Percentiles rank a stretch among this genome's conserved stretches.
Evolutionary conservation across 345 rosid genomes (phyloP).

Genomic region (Bruguiera sexangula): DNA sequence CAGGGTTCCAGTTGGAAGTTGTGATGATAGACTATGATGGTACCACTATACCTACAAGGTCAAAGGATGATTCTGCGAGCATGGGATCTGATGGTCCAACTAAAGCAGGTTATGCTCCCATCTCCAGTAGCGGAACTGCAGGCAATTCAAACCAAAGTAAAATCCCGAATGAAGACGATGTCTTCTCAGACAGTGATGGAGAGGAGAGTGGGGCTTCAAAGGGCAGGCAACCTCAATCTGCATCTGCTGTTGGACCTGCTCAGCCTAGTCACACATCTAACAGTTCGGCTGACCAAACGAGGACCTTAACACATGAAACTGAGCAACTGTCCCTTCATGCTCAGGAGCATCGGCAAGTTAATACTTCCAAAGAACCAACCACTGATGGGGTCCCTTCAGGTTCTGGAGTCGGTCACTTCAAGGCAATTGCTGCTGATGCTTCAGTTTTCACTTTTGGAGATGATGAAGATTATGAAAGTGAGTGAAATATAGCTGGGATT

Average conservation of each 20-base stretch:
- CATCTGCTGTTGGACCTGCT: slow-evolving; percentile 1
- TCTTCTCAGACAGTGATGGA: slow-evolving; percentile 78
- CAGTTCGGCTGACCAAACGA: slow-evolving; percentile 9
- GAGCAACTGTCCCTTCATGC: slow-evolving; percentile 11
- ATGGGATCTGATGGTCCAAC: slow-evolving; percentile 12
- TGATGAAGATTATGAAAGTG: slow-evolving; percentile 75
- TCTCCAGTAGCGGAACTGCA: not conserved
- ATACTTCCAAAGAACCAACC: slow-evolving; percentile 14
- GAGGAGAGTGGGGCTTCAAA: slow-evolving; percentile 51
- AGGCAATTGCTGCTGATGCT: slow-evolving; percentile 86
- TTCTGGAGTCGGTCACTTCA: slow-evolving; percentile 45
- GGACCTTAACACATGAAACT: slow-evolving; percentile 16
- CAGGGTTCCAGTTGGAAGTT: slow-evolving; percentile 84
- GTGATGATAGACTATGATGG: slow-evolving; percentile 35
- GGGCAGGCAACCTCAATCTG: slow-evolving; percentile 14
- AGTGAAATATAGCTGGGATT: slow-evolving; percentile 24
- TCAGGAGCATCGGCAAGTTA: slow-evolving; percentile 6
- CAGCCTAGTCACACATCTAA: slow-evolving; percentile 8
- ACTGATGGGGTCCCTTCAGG: slow-evolving; percentile 20
- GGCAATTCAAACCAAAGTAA: slow-evolving; percentile 9
- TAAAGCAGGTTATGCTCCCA: not conserved
- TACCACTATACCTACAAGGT: slow-evolving; percentile 15
- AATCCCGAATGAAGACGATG: slow-evolving; percentile 46
- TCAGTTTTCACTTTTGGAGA: slow-evolving; percentile 76
- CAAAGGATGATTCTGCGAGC: slow-evolving; percentile 7